Base-by-base conservation (phyloP, 306 rosid species). In the Castanea mollissima region DNA sequence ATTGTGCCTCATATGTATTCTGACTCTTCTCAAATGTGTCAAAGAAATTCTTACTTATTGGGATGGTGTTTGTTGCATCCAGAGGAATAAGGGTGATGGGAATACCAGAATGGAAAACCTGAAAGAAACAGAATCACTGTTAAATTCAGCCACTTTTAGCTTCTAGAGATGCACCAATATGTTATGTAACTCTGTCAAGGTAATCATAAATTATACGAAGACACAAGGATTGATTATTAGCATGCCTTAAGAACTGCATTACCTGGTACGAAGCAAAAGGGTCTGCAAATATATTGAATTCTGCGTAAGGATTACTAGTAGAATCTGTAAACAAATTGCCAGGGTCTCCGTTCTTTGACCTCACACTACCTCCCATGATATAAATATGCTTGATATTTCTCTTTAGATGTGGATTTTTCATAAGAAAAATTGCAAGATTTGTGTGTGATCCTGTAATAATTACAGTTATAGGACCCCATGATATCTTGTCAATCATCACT, bases 201-300 rank as follows among this genome's bases (percentile, higher is more conserved):
- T 14, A 63, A 29, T 15, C 64, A 21, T 49, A 49, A 58, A 9
- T 49, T 49, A 21, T 35, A 23, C 69, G 19, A 49, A 49, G 54
- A 3, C 54, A 49, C 54, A 49, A 49, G 12, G 54, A 49, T 49
- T 49, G 54, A 13, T 49, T 49, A 49, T 11, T 49, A 49, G 54
- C 54, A 49, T 71, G 23, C 69, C 7, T 31, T 58, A 62, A 54
- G 56, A 77, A 7, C 63, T 51, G 31, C 52, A 68, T 11, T 75
- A 94, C 99, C 97, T 91, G 96, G 57, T 92, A 90, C 58, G 99
- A 97, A 23, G 98, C 98, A 87, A 95, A 95, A 85, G 98, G 98
- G 74, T 95, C 99, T 52, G 85, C 97, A 73, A 91, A 91, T 5
- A 95, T 77, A 56, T 95, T 95, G 89, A 91, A 95, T 80, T 95